These are phyloP conservation scores for Fonsecaea multimorphosa DNA, from an alignment of 2,329 filamentous ascomycete genomes.

Conservation along the genomic window DNA sequence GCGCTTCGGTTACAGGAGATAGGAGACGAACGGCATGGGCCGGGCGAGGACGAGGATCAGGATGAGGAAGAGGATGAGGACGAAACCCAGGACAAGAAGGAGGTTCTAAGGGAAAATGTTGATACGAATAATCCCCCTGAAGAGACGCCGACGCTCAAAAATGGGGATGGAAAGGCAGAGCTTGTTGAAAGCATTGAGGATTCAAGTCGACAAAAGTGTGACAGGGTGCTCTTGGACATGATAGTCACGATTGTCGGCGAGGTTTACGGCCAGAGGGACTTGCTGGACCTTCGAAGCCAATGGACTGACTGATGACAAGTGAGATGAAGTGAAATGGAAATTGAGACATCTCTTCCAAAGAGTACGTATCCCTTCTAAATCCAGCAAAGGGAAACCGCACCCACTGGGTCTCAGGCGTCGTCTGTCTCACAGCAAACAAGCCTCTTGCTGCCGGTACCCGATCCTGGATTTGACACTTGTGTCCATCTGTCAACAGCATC, in stretches of 20 bases:
- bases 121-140: conserved; percentile 35
- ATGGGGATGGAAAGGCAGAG: conserved; percentile 33
- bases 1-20: conserved; percentile 66
- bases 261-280: conserved; percentile 85
- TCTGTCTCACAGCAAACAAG: conserved; percentile 19
- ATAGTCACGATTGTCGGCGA: conserved; percentile 87
- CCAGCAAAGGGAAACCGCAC: conserved; percentile 9
- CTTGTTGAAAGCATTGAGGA: conserved; percentile 14
- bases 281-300: conserved; percentile 73
- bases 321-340: conserved; percentile 19
- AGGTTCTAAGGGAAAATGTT: not conserved
- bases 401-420: conserved; percentile 18
- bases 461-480: conserved; percentile 10
- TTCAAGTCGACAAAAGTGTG: conserved; percentile 46
- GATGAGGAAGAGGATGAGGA: not conserved
- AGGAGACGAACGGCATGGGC: conserved; percentile 42
- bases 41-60: conserved; percentile 26
- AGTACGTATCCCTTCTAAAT: not conserved
- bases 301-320: conserved; percentile 49
- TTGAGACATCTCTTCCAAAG: not conserved
- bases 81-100: conserved; percentile 5
- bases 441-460: conserved; percentile 4
- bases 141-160: conserved; percentile 38
- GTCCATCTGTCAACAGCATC: not conserved
- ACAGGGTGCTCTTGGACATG: conserved; percentile 76